phyloP scores from a whole-genome alignment of 805 yeast species.

The Metschnikowia sp. region DNA sequence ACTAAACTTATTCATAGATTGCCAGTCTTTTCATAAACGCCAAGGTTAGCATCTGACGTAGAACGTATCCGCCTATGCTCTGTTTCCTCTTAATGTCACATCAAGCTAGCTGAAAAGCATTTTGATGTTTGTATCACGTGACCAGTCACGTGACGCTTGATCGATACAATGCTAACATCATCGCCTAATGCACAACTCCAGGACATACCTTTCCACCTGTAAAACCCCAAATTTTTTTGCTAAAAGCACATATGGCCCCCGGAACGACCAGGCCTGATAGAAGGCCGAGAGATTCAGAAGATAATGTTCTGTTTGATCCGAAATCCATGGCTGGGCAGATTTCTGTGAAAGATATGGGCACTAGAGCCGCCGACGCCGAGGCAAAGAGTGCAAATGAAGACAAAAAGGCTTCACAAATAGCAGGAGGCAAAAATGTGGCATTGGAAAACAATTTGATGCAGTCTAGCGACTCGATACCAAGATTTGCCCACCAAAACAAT shows the following conservation, averaged over 20 bases:
- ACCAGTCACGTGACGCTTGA: neutral
- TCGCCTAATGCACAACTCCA: neutral
- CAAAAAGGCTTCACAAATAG: neutral
- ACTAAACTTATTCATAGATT: constrained; percentile 23
- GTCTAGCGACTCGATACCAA: neutral
- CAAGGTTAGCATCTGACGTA: neutral
- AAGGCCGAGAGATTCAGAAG: constrained; percentile 27
- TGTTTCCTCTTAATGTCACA: too few relatives aligned
- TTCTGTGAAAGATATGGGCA: constrained; percentile 69
- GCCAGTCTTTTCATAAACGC: neutral
- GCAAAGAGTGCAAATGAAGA: neutral
- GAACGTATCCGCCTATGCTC: too few relatives aligned
- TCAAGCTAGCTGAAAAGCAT: too few relatives aligned
- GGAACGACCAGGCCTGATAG: neutral
- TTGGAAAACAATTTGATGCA: too few relatives aligned
- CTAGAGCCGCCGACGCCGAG: constrained; percentile 23
- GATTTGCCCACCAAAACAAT: constrained; percentile 4
- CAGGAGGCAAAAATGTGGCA: neutral
- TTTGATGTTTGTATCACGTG: neutral
- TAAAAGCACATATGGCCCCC: neutral
- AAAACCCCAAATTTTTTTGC: too few relatives aligned
- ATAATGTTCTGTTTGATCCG: constrained; percentile 53
- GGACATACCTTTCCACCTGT: neutral
- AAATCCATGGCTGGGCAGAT: constrained; percentile 69
- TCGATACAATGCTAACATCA: neutral